Evolutionary conservation across 176 grass and related monocot species (phyloP), one percentile per base, ranked within the genome.

Genomic region (Carex cristatella): DNA sequence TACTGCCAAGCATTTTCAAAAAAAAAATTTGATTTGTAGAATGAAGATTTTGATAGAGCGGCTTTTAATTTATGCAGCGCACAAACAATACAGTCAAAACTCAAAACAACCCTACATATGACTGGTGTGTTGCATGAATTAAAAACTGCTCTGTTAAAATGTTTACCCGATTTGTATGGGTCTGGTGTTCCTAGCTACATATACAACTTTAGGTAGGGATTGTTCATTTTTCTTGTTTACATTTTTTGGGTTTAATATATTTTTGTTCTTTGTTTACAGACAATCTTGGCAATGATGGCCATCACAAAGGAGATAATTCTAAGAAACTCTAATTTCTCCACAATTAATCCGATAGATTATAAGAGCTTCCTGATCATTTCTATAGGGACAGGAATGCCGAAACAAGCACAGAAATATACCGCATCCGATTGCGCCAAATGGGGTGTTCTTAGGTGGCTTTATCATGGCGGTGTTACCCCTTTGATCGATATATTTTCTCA

Each of bases 391-490:
- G 94, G 94, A 58, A 33, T 85, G 1, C 68, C 90, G 14, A 86
- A 90, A 82, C 63, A 77, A 49, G 62, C 76, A 0, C 28, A 19
- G 14, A 86, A 40, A n/a, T 97, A 88, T 87, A 84, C 79, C 1
- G 89, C 89, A 8, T 80, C 79, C 28, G 86, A 80, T 1, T 87
- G 89, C 2, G 79, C 89, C 7, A 90, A 87, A 69, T 94, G 94
- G 94, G 92, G 94, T n/a, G 56, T 94, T 58, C 66, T 94, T 64
- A 85, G 77, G 3, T 97, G 94, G 94, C 85, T 97, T 69, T 57
- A 85, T 65, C 86, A 97, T 65, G 63, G 65, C 2, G 40, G 82
- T 56, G 84, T 65, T 0, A 86, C 87, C 1, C 94, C 92, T 44
- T 65, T 97, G 46, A 61, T 97, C 10, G 89, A 97, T 56, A 65